A percentile compares a stretch with the other conserved stretches of the same genome.
phyloP scores from a whole-genome alignment of 176 grass and related monocot species.

The Eragrostis curvula region DNA sequence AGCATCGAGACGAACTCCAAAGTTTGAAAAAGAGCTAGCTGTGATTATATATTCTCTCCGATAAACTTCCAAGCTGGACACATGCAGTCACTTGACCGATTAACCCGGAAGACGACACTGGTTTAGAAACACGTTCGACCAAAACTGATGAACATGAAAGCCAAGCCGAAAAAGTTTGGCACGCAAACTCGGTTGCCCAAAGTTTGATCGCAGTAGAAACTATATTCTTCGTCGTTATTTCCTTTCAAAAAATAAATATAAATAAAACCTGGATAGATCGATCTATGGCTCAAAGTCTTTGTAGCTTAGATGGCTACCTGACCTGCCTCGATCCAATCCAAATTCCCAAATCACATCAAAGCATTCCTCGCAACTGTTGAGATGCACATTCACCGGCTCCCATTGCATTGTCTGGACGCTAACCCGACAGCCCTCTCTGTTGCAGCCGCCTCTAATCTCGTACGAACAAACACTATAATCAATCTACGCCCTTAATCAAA shows the following conservation, averaged over 20 bases:
- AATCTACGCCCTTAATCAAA: background rate
- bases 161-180: background rate
- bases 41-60: slow-evolving; percentile 23
- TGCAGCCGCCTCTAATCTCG: slow-evolving; percentile 12
- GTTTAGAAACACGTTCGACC: background rate
- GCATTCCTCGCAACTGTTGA: background rate
- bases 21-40: slow-evolving; percentile 17
- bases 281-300: background rate
- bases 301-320: background rate
- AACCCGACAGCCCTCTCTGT: slow-evolving; percentile 30
- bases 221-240: background rate
- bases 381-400: slow-evolving; percentile 43
- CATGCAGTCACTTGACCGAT: background rate
- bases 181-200: background rate
- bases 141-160: background rate
- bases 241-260: background rate
- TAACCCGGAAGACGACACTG: background rate
- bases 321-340: background rate
- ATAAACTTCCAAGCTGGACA: background rate
- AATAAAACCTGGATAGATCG: background rate
- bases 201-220: background rate
- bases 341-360: slow-evolving; percentile 15
- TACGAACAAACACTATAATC: slow-evolving; percentile 36
- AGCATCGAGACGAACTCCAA: slow-evolving; percentile 13
- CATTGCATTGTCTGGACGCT: slow-evolving; percentile 32